Conservation (phyloP, 2,329 filamentous ascomycete species). For the Botryotinia narcissicola region DNA sequence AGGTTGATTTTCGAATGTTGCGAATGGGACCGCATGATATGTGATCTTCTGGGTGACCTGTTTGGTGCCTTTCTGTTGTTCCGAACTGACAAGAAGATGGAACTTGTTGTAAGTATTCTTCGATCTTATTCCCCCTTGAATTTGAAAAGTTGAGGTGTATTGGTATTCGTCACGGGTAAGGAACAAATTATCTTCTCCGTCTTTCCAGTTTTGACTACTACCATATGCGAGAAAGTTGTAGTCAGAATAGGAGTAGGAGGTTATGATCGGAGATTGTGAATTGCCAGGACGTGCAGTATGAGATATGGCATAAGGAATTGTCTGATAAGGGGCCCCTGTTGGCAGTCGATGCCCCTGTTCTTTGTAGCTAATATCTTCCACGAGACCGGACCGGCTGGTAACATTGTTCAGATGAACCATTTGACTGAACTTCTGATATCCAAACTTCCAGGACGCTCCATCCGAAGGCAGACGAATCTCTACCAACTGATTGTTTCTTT, state of each 20-base stretch:
- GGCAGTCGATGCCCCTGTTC: constrained; percentile 11
- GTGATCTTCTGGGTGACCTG: constrained; percentile 11
- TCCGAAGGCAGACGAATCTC: constrained; percentile 8
- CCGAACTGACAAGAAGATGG: constrained; percentile 15
- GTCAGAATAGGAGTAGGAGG: constrained; percentile 8
- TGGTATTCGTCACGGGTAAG: constrained; percentile 10
- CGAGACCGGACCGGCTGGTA: constrained; percentile 2
- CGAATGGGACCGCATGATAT: constrained; percentile 13
- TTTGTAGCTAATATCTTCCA: constrained; percentile 9
- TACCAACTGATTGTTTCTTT: not conserved
- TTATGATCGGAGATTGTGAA: constrained; percentile 2
- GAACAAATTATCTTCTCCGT: constrained; percentile 13
- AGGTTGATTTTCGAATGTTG: constrained; percentile 8
- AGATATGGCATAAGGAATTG: constrained; percentile 14
- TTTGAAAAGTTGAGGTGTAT: constrained; percentile 7
- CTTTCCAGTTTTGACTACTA: not conserved
- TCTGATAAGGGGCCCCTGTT: constrained; percentile 1
- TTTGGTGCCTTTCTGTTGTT: constrained; percentile 14
- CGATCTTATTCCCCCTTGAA: constrained; percentile 4
- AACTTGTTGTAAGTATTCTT: constrained; percentile 19
- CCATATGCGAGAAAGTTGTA: constrained; percentile 11
- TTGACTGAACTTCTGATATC: not conserved
- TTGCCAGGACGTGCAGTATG: constrained; percentile 13
- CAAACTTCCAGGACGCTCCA: constrained; percentile 13
- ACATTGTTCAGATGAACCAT: constrained; percentile 3